phyloP scores from a whole-genome alignment of 2,329 filamentous ascomycete species.

The Chrysosphaeria jannelii region DNA sequence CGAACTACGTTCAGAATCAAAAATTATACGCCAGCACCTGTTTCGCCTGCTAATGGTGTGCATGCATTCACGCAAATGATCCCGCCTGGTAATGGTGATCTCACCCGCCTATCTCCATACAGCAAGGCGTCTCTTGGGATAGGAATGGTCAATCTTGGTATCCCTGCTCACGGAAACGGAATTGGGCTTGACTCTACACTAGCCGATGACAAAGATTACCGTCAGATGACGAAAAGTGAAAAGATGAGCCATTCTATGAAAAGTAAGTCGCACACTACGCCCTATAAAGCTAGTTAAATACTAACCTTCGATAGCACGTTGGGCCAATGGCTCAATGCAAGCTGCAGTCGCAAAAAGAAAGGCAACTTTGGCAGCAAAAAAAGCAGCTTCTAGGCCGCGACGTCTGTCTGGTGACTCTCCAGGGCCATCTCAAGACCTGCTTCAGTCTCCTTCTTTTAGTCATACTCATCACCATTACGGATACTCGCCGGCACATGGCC shows the following conservation, averaged over 20 bases:
- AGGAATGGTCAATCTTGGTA: not conserved
- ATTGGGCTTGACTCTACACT: not conserved
- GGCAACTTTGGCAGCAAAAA: constrained; percentile 27
- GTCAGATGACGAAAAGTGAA: constrained; percentile 30
- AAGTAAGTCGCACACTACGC: constrained; percentile 16
- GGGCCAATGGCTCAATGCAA: constrained; percentile 29
- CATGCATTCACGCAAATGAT: constrained; percentile 5
- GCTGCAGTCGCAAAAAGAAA: constrained; percentile 28
- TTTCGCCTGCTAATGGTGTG: constrained; percentile 3
- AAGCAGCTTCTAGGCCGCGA: too few species aligned
- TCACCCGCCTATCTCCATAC: too few species aligned
- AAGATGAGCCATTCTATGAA: constrained; percentile 38
- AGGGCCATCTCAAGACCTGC: too few species aligned
- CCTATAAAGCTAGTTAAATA: too few species aligned
- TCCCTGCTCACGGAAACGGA: constrained; percentile 1
- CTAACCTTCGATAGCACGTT: constrained; percentile 14
- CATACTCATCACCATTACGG: too few species aligned
- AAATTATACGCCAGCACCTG: constrained; percentile 6
- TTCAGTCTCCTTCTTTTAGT: too few species aligned
- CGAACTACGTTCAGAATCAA: constrained; percentile 10
- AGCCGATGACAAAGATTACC: constrained; percentile 20
- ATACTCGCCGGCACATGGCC: too few species aligned
- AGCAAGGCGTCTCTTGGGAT: too few species aligned
- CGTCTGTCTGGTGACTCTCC: too few species aligned
- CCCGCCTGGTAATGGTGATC: constrained; percentile 1